Percentiles rank a stretch among this genome's conserved stretches.
Conservation (phyloP, 2,329 filamentous ascomycete genomes). For the Bimuria novae-zelandiae region DNA sequence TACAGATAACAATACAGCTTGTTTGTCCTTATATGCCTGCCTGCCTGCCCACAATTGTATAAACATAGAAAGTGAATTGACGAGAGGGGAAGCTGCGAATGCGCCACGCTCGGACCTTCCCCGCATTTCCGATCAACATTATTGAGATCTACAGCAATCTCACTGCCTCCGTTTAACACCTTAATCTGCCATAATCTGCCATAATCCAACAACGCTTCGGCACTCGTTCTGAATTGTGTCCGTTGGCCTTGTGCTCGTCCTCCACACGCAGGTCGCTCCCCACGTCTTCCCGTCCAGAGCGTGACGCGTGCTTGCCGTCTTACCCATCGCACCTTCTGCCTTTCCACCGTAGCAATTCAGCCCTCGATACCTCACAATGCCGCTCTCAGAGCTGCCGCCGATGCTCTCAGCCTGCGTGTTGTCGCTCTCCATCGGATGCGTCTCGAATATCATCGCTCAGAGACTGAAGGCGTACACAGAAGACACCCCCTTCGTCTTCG, state of each 20-base stretch:
- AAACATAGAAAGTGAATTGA: background rate
- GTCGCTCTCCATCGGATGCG: conserved; percentile 43
- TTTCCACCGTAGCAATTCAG: background rate
- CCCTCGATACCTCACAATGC: conserved; percentile 29
- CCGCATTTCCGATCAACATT: background rate
- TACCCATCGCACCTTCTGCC: too few species aligned
- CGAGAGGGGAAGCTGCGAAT: background rate
- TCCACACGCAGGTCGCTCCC: too few species aligned
- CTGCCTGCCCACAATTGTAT: too few species aligned
- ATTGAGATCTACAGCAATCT: too few species aligned
- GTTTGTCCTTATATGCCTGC: too few species aligned
- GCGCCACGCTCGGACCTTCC: background rate
- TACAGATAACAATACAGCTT: too few species aligned
- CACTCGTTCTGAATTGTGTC: too few species aligned
- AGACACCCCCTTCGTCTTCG: conserved; percentile 43
- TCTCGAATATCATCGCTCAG: conserved; percentile 45
- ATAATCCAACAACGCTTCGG: too few species aligned
- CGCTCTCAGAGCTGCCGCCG: conserved; percentile 30
- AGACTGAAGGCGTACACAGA: conserved; percentile 43
- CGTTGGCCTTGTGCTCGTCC: too few species aligned
- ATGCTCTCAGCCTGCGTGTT: conserved; percentile 40
- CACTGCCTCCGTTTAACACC: too few species aligned
- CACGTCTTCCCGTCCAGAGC: background rate
- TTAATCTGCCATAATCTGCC: too few species aligned
- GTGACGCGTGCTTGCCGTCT: background rate